Percentiles rank a stretch among this genome's conserved stretches.
phyloP scores from a whole-genome alignment of 306 rosid genomes.

The Malus asiatica region DNA sequence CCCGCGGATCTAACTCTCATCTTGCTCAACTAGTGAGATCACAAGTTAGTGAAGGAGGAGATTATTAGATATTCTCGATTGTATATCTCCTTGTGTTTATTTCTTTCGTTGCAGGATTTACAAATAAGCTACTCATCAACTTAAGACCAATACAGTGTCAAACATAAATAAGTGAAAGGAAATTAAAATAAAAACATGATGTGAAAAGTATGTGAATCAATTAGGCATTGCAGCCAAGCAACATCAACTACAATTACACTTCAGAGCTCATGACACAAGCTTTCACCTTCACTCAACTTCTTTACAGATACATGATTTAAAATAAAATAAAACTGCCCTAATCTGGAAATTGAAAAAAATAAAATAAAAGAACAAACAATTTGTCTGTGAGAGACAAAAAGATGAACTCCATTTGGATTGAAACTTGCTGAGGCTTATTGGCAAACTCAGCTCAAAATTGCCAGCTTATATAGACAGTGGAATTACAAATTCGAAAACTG shows the following conservation, averaged over 20 bases:
- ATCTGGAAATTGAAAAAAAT: not conserved
- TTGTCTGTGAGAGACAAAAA: not conserved
- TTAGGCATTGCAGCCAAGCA: not conserved
- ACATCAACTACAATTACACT: not conserved
- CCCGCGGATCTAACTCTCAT: not conserved
- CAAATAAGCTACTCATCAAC: not conserved
- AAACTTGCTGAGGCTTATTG: not conserved
- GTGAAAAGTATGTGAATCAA: not conserved
- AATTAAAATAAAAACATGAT: not conserved
- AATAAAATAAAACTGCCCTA: not conserved
- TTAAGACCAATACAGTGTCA: not conserved
- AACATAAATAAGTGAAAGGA: not conserved
- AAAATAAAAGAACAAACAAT: not conserved
- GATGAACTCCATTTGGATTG: not conserved
- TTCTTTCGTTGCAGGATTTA: not conserved
- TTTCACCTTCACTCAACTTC: not conserved
- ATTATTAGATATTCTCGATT: too few relatives aligned
- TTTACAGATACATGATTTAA: not conserved
- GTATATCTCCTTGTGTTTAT: too few relatives aligned
- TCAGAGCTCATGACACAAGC: not conserved
- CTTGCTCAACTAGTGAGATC: not conserved
- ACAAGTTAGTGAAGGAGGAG: not conserved
- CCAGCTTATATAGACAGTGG: conserved; percentile 4
- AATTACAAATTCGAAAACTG: not conserved
- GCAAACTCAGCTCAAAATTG: not conserved